Conservation (phyloP, 495 filamentous ascomycete genomes). For the Trichoderma orchidacearum region DNA sequence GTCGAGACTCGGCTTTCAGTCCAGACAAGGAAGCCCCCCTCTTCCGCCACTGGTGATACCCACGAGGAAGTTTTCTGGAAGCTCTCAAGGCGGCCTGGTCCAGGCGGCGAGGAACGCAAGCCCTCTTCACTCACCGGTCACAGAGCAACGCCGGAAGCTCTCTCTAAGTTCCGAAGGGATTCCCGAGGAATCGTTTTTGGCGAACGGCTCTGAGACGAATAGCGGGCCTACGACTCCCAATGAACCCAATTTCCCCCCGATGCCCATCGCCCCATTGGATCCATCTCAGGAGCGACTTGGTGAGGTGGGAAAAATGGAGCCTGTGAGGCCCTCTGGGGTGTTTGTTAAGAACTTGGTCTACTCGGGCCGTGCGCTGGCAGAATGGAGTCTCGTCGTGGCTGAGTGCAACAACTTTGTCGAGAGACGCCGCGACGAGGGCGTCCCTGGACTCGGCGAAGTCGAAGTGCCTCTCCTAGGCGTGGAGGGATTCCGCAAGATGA, state of each 20-base stretch:
- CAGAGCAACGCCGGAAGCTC: conserved; percentile 1
- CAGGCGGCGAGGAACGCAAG: conserved; percentile 29
- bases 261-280: neutral
- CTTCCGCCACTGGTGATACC: conserved; percentile 24
- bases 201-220: neutral
- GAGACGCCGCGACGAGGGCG: conserved; percentile 72
- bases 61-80: conserved; percentile 28
- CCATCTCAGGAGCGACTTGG: conserved; percentile 4
- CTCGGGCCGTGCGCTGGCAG: conserved; percentile 74
- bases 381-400: conserved; percentile 73
- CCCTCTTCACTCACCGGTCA: neutral
- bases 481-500: conserved; percentile 60
- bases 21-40: conserved; percentile 21
- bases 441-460: conserved; percentile 57
- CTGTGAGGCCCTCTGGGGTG: conserved; percentile 18
- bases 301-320: neutral
- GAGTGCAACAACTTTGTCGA: conserved; percentile 93
- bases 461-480: conserved; percentile 82
- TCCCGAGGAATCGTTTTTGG: neutral
- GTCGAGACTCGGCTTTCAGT: conserved; percentile 30
- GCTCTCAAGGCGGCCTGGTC: conserved; percentile 26
- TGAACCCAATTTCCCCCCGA: neutral
- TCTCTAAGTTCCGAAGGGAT: neutral
- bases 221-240: neutral
- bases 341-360: conserved; percentile 45